A percentile compares a stretch with the other conserved stretches of the same genome.
Conservation (phyloP, 805 yeast genomes). For the Saccharomycopsis sp. region DNA sequence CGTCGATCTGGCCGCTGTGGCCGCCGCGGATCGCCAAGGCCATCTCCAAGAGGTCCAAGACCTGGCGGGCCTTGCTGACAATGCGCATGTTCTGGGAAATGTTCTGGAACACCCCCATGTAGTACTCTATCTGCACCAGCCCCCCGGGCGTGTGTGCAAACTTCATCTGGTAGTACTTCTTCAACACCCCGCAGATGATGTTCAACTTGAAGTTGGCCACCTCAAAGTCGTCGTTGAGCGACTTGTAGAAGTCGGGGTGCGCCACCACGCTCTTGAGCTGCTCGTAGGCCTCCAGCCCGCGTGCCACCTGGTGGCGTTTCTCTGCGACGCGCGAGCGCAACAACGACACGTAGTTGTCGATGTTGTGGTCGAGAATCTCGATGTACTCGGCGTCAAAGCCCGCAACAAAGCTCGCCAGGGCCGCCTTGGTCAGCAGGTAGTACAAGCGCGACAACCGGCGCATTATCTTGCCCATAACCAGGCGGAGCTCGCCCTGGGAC, state of each 20-base stretch:
- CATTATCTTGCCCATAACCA: slow-evolving; percentile 3
- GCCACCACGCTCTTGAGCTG: not conserved
- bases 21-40: slow-evolving; percentile 1
- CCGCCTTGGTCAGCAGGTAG: slow-evolving; percentile 2
- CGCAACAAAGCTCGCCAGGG: not conserved
- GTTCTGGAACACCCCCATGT: slow-evolving; percentile 10
- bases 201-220: slow-evolving; percentile 12
- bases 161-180: slow-evolving; percentile 11
- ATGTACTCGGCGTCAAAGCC: slow-evolving; percentile 1
- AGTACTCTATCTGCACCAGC: slow-evolving; percentile 8
- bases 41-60: slow-evolving; percentile 12
- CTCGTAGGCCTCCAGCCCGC: not conserved
- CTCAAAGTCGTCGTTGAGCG: slow-evolving; percentile 6
- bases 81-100: slow-evolving; percentile 6
- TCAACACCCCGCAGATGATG: slow-evolving; percentile 12
- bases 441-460: slow-evolving; percentile 9
- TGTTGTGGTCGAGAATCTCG: slow-evolving; percentile 6
- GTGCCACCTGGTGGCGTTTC: not conserved
- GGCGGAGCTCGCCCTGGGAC: not conserved
- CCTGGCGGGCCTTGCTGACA: slow-evolving; percentile 12
- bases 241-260: slow-evolving; percentile 9
- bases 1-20: not conserved
- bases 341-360: not conserved
- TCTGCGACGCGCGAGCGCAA: not conserved
- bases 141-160: not conserved